Conservation (phyloP, 495 filamentous ascomycete genomes). For the Coniosporium apollinis region DNA sequence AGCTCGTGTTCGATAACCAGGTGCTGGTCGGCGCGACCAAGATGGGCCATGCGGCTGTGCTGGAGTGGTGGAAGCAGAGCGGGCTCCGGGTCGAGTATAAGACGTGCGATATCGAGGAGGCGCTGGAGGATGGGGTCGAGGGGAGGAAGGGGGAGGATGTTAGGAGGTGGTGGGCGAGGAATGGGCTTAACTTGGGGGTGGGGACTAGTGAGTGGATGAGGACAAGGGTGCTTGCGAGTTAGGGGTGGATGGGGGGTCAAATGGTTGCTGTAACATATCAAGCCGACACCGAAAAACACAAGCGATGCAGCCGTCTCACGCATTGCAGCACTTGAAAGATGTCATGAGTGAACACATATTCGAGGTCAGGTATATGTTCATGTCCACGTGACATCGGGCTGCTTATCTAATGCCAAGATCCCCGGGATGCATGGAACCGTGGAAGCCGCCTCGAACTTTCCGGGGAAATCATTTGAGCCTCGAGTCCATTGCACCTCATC, state of each 20-base stretch:
- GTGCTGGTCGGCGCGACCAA: conserved; percentile 78
- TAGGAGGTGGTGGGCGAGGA: conserved; percentile 74
- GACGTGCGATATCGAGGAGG: conserved; percentile 90
- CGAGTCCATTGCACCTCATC: no score
- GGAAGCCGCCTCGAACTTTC: no score
- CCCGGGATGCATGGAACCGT: no score
- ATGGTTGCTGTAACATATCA: no score
- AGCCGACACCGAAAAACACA: no score
- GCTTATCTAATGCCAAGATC: no score
- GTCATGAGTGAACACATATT: no score
- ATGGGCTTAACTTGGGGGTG: conserved; percentile 72
- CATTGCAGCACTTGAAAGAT: no score
- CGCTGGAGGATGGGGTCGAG: conserved; percentile 61
- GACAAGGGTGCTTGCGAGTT: conserved; percentile 32
- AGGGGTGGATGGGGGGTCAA: neutral
- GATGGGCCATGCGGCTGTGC: conserved; percentile 63
- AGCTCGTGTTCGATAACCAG: conserved; percentile 77
- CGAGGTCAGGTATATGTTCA: no score
- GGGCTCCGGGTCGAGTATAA: conserved; percentile 75
- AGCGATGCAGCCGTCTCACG: no score
- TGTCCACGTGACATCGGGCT: no score
- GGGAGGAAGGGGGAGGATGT: conserved; percentile 37
- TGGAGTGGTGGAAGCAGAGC: conserved; percentile 81
- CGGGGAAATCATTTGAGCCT: no score
- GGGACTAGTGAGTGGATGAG: conserved; percentile 92